These are phyloP conservation scores for Blastocystis sp. DNA, from an alignment of 352 stramenopile genomes.

Conservation along the genomic window DNA sequence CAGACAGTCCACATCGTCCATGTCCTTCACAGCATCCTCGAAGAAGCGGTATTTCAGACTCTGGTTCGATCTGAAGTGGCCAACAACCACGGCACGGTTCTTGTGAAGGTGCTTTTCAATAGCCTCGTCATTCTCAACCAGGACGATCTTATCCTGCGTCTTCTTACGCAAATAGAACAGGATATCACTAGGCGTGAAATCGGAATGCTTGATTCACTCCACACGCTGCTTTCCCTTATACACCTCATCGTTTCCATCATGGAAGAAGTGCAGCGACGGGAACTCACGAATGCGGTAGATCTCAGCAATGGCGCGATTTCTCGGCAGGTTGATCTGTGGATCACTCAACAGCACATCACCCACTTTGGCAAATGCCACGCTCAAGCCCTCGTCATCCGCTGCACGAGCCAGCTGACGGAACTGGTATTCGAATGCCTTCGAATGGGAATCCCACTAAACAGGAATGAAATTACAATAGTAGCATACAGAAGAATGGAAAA, in stretches of 20 bases:
- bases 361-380: slow-evolving; percentile 33
- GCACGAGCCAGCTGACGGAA: slow-evolving; percentile 11
- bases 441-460: slow-evolving; percentile 40
- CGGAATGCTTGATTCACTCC: not conserved
- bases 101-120: not conserved
- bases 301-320: slow-evolving; percentile 44
- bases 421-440: slow-evolving; percentile 55
- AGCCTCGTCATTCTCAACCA: not conserved
- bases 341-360: not conserved
- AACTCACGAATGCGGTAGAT: slow-evolving; percentile 31
- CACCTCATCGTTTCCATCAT: slow-evolving; percentile 41
- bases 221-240: slow-evolving; percentile 10
- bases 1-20: slow-evolving; percentile 3
- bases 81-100: slow-evolving; percentile 6
- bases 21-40: not conserved
- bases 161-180: slow-evolving; percentile 63
- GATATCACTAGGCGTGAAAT: slow-evolving; percentile 28
- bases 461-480: not conserved
- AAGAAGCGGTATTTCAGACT: slow-evolving; percentile 58
- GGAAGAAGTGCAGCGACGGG: slow-evolving; percentile 44
- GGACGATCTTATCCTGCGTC: slow-evolving; percentile 5
- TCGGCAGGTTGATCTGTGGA: slow-evolving; percentile 47
- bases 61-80: slow-evolving; percentile 16
- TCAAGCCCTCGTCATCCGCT: slow-evolving; percentile 5
- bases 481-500: slow-evolving; percentile 57